Base-by-base conservation (phyloP, 1,284 basidiomycete species). In the Cronartium quercuum region DNA sequence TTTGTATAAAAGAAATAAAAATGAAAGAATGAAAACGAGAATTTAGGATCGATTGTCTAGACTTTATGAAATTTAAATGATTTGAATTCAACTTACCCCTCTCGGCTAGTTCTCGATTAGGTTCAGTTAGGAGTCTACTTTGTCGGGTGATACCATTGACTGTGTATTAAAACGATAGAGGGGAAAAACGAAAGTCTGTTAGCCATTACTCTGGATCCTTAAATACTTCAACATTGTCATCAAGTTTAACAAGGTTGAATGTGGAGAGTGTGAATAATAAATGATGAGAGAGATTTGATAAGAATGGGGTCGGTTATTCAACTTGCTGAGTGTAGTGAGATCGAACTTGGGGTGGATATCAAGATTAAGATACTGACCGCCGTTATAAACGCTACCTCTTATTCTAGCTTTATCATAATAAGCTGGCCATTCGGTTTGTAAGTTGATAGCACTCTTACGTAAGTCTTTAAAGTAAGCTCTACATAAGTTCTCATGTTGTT, bases 401-500 rank as follows among this genome's bases (percentile, higher is more conserved):
- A 78, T 77, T 57, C 78, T 70, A 24, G 80, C 79, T 61, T 79
- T 78, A 41, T 77, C 74, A 67, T 80, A 81, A 76, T 80, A 81
- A 64, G 78, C 78, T 7, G 80, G 80, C 80, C 80, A 81, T 41
- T 75, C 71, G 57, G 61, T 37, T 51, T 65, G 79, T 77, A 51
- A 79, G 78, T 77, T 76, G 76, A 34, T 77, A 37, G 79, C 79
- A 29, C 75, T 77, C 58, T 79, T 78, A 60, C 80, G 74, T 44
- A 81, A 66, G 64, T 81, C 80, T 67, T 80, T 80, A 73, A 81
- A 81, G 75, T 81, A 81, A 21, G 80, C 80, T 35, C 79, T 75
- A 76, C 80, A 98, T 58, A 98, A 87, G 81, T 97, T 97, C 84
- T 98, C 96, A 82, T 98, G 95, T 84, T 98, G 95, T 80, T 97